Conservation (phyloP, 75 land plant species). For the Cunninghamia lanceolata region DNA sequence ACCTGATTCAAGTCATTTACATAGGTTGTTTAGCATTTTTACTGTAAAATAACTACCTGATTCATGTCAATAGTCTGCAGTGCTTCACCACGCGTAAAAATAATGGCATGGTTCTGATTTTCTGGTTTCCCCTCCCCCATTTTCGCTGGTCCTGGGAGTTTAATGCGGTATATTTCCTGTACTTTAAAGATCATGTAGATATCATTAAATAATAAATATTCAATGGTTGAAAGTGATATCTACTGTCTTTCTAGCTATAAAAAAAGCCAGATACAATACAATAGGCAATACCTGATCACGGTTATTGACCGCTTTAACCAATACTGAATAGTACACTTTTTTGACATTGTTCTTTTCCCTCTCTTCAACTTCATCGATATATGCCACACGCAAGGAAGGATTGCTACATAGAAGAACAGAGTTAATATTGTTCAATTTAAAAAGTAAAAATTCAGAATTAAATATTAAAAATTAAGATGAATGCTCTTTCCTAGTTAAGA, state of each 20-base stretch:
- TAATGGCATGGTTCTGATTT: slow-evolving; percentile 98
- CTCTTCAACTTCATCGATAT: slow-evolving; percentile 96
- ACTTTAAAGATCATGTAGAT: background rate
- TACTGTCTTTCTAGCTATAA: background rate
- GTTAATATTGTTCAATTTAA: background rate
- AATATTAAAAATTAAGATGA: background rate
- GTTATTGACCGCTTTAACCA: slow-evolving; percentile 84
- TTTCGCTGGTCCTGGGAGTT: slow-evolving; percentile 82
- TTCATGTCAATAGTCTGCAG: slow-evolving; percentile 99
- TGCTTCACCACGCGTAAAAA: slow-evolving; percentile 95
- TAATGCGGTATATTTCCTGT: slow-evolving; percentile 96
- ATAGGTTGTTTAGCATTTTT: background rate
- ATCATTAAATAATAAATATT: background rate
- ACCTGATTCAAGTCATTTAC: slow-evolving; percentile 99
- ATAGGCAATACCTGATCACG: slow-evolving; percentile 72
- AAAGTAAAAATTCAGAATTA: background rate
- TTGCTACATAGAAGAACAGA: slow-evolving; percentile 39
- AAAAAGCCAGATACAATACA: background rate
- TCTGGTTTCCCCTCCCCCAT: slow-evolving; percentile 99
- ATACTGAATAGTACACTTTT: slow-evolving; percentile 91
- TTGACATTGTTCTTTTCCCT: slow-evolving; percentile 63
- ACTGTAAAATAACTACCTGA: slow-evolving; percentile 50
- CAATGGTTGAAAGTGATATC: background rate
- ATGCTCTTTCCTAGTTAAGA: background rate
- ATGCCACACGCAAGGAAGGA: slow-evolving; percentile 95